These are phyloP conservation scores for Tephrocybe sp. DNA, from an alignment of 768 basidiomycete species.

Conservation along the genomic window DNA sequence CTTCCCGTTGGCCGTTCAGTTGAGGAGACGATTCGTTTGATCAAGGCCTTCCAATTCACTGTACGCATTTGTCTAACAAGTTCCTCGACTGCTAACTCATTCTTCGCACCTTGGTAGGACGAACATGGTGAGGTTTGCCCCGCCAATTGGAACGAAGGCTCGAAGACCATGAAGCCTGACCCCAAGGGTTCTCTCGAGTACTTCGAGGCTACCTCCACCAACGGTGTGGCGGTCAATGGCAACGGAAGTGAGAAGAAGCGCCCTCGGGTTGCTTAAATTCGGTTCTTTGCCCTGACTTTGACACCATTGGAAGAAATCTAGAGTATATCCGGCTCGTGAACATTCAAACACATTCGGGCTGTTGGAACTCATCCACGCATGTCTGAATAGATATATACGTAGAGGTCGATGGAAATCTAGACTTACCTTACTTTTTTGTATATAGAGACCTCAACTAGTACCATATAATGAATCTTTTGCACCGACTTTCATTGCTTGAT, in stretches of 20 bases:
- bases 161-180: slow-evolving; percentile 80
- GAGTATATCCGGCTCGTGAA: not conserved
- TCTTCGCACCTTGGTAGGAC: slow-evolving; percentile 44
- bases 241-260: slow-evolving; percentile 55
- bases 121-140: slow-evolving; percentile 92
- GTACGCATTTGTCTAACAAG: slow-evolving; percentile 36
- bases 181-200: slow-evolving; percentile 73
- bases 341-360: not conserved
- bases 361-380: not conserved
- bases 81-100: not conserved
- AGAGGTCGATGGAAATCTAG: too few species aligned
- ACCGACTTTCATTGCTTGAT: not conserved
- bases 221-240: slow-evolving; percentile 18
- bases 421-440: too few species aligned
- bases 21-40: slow-evolving; percentile 85
- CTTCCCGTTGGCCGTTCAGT: slow-evolving; percentile 94
- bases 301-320: not conserved
- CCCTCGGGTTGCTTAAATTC: slow-evolving; percentile 33
- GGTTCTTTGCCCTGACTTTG: not conserved
- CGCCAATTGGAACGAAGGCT: slow-evolving; percentile 82
- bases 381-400: too few species aligned
- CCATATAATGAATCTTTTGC: not conserved
- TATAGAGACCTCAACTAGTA: not conserved
- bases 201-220: slow-evolving; percentile 40
- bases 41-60: slow-evolving; percentile 92